Evolutionary conservation across 805 yeast species (phyloP).

Genomic region (Sugiyamaella americana): DNA sequence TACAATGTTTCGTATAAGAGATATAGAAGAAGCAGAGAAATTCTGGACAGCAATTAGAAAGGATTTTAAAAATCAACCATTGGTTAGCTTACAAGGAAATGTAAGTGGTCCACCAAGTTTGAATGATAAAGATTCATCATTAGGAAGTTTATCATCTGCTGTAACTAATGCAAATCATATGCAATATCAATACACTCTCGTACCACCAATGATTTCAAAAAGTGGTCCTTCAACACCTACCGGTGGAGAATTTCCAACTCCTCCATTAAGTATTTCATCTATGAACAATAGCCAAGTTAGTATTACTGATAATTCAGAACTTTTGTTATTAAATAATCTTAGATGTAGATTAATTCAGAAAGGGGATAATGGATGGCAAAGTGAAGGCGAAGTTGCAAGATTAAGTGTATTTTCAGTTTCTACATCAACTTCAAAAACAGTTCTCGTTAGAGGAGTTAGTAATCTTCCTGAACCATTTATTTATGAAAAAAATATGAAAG

Average conservation of each 20-base stretch:
- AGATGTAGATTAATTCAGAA: conserved; percentile 17
- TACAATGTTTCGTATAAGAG: conserved; percentile 21
- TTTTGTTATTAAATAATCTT: conserved; percentile 21
- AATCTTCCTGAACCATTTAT: conserved; percentile 7
- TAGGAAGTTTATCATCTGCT: conserved; percentile 16
- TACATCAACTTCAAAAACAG: conserved; percentile 11
- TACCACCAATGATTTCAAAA: conserved; percentile 8
- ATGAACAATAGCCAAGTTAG: background rate
- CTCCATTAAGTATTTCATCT: background rate
- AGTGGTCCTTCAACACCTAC: conserved; percentile 3
- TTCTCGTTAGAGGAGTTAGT: conserved; percentile 9
- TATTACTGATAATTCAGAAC: conserved; percentile 7
- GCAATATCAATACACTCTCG: conserved; percentile 3
- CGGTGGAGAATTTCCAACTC: background rate
- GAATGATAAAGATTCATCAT: conserved; percentile 14
- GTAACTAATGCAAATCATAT: background rate
- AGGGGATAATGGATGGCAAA: conserved; percentile 16
- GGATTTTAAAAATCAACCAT: conserved; percentile 19
- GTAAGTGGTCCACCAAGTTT: conserved; percentile 17
- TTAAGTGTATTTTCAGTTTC: conserved; percentile 18
- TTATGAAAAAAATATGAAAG: conserved; percentile 8
- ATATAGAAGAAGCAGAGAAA: conserved; percentile 14
- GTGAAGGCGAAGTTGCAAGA: conserved; percentile 16
- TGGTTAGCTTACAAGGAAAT: conserved; percentile 4
- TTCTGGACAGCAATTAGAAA: conserved; percentile 19